These are phyloP conservation scores for Backusella parvicylindrica DNA, from an alignment of 192 early-diverging fungal species.

Conservation along the genomic window DNA sequence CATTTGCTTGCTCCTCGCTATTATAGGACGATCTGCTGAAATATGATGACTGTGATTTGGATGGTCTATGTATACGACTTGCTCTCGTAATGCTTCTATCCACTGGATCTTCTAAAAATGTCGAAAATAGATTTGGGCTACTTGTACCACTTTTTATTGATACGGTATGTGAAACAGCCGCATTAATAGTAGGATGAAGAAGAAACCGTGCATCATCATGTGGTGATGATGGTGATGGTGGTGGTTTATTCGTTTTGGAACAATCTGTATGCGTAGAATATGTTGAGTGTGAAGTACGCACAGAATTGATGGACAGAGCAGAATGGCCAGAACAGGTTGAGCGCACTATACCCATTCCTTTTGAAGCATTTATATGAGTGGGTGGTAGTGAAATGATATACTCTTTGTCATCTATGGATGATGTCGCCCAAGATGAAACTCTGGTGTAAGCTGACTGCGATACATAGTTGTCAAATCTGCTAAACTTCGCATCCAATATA, in stretches of 20 bases:
- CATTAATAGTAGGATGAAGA: neutral
- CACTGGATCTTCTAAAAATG: constrained; percentile 6
- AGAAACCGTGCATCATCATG: neutral
- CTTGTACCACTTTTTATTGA: neutral
- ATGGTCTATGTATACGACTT: constrained; percentile 6
- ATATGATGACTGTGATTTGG: constrained; percentile 25
- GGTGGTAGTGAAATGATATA: neutral
- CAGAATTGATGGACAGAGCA: neutral
- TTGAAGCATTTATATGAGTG: neutral
- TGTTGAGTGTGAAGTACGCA: neutral
- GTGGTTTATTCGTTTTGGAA: neutral
- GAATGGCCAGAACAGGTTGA: neutral
- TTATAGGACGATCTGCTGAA: constrained; percentile 6
- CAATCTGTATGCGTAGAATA: neutral
- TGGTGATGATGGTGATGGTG: neutral
- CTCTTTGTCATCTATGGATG: neutral
- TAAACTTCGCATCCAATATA: constrained; percentile 23
- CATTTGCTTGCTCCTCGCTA: neutral
- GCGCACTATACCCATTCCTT: neutral
- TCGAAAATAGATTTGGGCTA: neutral
- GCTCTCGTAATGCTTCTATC: neutral
- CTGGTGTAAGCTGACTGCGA: neutral
- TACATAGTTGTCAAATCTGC: constrained; percentile 25
- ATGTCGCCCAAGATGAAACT: neutral
- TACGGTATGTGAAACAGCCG: neutral